Conservation (phyloP, 305 asterid species). For the Stenogyne calaminthoides region DNA sequence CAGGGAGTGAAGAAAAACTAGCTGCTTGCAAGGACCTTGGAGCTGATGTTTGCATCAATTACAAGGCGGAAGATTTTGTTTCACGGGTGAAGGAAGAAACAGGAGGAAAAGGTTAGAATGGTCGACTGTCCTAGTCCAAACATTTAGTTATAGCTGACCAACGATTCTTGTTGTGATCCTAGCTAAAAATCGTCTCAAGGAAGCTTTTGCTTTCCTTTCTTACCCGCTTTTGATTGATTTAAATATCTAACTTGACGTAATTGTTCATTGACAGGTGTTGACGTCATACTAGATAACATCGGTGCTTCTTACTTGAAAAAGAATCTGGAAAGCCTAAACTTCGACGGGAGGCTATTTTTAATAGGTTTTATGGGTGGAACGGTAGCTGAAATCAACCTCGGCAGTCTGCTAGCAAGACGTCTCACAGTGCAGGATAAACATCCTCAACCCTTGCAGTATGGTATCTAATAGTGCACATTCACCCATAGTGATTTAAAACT, state of each 20-base stretch:
- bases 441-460: slow-evolving; percentile 1
- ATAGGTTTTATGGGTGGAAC: slow-evolving; percentile 92
- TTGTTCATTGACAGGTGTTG: slow-evolving; percentile 63
- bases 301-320: slow-evolving; percentile 76
- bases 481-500: no score
- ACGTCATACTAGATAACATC: slow-evolving; percentile 80
- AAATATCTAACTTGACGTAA: slow-evolving; percentile 5
- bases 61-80: slow-evolving; percentile 90
- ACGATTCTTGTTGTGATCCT: slow-evolving; percentile 6
- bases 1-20: slow-evolving; percentile 91
- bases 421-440: slow-evolving; percentile 86
- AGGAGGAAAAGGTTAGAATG: slow-evolving; percentile 73
- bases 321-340: slow-evolving; percentile 71
- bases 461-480: no score
- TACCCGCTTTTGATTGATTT: not conserved
- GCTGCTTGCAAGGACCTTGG: slow-evolving; percentile 93
- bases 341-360: slow-evolving; percentile 91
- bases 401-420: slow-evolving; percentile 58
- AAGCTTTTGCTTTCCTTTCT: slow-evolving; percentile 3
- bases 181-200: not conserved
- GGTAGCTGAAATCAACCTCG: slow-evolving; percentile 65
- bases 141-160: not conserved
- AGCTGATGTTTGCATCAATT: slow-evolving; percentile 94
- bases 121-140: not conserved
- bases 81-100: slow-evolving; percentile 92